These are phyloP conservation scores for Monocercomonoides exilis DNA, from an alignment of 78 protist species.

Conservation along the genomic window DNA sequence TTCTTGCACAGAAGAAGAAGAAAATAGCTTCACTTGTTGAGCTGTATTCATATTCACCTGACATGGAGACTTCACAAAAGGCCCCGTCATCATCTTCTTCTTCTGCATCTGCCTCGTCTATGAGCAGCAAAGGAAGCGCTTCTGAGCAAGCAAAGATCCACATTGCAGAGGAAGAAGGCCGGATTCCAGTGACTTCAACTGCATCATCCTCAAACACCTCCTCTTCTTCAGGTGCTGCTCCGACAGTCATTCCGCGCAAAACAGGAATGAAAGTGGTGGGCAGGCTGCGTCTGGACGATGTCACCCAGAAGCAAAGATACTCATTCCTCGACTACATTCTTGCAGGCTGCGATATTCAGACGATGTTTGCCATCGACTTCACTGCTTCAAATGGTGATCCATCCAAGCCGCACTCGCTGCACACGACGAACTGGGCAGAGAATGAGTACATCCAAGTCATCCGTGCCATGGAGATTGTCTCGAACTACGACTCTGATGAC, in stretches of 20 bases:
- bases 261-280: not conserved
- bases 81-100: not conserved
- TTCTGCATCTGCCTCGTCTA: not conserved
- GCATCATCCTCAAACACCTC: too few species aligned
- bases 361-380: slow-evolving; percentile 70
- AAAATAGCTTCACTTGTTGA: not conserved
- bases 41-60: not conserved
- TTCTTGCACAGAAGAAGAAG: not conserved
- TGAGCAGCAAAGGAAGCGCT: not conserved
- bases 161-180: not conserved
- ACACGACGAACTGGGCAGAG: slow-evolving; percentile 3
- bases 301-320: not conserved
- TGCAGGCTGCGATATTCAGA: slow-evolving; percentile 53
- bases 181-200: not conserved
- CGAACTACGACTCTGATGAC: slow-evolving; percentile 55
- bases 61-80: not conserved
- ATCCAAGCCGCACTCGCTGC: slow-evolving; percentile 37
- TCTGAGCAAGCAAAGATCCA: not conserved
- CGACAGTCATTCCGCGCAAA: not conserved
- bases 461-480: slow-evolving; percentile 41
- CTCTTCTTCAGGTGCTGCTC: too few species aligned
- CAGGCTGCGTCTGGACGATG: not conserved
- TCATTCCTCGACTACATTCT: slow-evolving; percentile 55
- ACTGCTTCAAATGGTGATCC: slow-evolving; percentile 65
- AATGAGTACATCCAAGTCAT: slow-evolving; percentile 27